Evolutionary conservation across 768 basidiomycete species (phyloP).

Genomic region (Boletellus sp.): DNA sequence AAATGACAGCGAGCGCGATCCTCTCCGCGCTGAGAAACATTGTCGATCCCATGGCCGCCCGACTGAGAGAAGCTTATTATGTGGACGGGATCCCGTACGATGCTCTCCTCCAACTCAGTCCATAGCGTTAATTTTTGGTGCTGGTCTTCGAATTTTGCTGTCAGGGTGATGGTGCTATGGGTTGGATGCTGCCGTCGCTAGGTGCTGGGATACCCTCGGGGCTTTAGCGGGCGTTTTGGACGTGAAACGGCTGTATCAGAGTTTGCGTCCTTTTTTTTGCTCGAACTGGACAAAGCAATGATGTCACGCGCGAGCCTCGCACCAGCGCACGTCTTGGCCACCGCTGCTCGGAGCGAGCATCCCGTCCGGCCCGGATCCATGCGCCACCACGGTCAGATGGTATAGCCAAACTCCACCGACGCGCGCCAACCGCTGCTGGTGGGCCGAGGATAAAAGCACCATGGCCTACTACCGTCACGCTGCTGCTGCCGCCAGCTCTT

Average conservation of each 20-base stretch:
- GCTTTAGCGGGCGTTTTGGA: too few relatives aligned
- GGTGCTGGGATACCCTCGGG: background rate
- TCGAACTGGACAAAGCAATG: too few relatives aligned
- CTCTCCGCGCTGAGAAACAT: constrained; percentile 72
- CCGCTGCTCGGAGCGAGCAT: too few relatives aligned
- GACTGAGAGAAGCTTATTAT: constrained; percentile 28
- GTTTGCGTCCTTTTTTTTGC: too few relatives aligned
- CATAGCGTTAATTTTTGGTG: constrained; percentile 18
- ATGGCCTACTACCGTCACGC: background rate
- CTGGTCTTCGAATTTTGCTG: background rate
- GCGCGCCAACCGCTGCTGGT: too few relatives aligned
- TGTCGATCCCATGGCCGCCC: constrained; percentile 59
- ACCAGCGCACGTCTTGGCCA: too few relatives aligned
- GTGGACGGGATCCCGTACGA: constrained; percentile 33
- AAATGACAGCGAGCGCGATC: constrained; percentile 88
- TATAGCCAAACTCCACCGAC: too few relatives aligned
- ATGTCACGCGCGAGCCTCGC: too few relatives aligned
- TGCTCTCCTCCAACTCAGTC: constrained; percentile 18
- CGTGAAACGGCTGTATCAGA: too few relatives aligned
- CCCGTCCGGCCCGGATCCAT: too few relatives aligned
- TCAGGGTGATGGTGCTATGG: constrained; percentile 3
- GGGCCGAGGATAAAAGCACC: constrained; percentile 14
- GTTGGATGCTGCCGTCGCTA: background rate
- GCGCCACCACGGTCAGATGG: too few relatives aligned
- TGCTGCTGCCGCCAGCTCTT: constrained; percentile 12